phyloP scores from a whole-genome alignment of 2,329 filamentous ascomycete genomes.

The Fusarium devonianum region DNA sequence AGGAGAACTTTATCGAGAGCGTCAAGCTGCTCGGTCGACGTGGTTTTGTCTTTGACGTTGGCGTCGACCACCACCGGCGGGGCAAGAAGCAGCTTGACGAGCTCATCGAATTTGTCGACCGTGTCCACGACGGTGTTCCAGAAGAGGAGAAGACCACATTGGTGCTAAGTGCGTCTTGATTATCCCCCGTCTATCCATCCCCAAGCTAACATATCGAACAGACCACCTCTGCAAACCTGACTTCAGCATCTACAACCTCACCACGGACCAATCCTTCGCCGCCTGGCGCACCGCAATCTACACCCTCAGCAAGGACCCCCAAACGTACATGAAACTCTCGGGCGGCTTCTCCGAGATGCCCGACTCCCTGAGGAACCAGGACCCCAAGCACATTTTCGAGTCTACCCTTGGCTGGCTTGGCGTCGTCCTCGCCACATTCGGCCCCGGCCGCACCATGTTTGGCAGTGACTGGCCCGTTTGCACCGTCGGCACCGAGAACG shows the following conservation, averaged over 20 bases:
- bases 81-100: slow-evolving; percentile 78
- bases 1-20: slow-evolving; percentile 68
- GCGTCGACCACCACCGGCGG: slow-evolving; percentile 79
- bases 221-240: slow-evolving; percentile 93
- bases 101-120: slow-evolving; percentile 72
- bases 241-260: slow-evolving; percentile 66
- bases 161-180: slow-evolving; percentile 69
- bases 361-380: slow-evolving; percentile 56
- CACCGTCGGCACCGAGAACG: slow-evolving; percentile 66
- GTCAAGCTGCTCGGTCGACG: slow-evolving; percentile 69
- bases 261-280: slow-evolving; percentile 64
- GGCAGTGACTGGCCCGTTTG: slow-evolving; percentile 95
- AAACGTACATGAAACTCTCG: slow-evolving; percentile 90
- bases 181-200: not conserved
- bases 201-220: slow-evolving; percentile 46
- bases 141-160: slow-evolving; percentile 69
- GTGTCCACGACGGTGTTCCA: slow-evolving; percentile 66
- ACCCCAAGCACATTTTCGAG: slow-evolving; percentile 65
- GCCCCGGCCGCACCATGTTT: slow-evolving; percentile 80
- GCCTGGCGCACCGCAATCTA: slow-evolving; percentile 75
- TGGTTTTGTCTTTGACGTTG: slow-evolving; percentile 80
- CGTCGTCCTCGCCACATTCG: slow-evolving; percentile 75
- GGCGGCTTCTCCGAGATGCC: slow-evolving; percentile 84
- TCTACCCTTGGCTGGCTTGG: slow-evolving; percentile 75
- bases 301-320: slow-evolving; percentile 68